Conservation (phyloP, 73 alveolate species). For the Paramecium sexaurelia region DNA sequence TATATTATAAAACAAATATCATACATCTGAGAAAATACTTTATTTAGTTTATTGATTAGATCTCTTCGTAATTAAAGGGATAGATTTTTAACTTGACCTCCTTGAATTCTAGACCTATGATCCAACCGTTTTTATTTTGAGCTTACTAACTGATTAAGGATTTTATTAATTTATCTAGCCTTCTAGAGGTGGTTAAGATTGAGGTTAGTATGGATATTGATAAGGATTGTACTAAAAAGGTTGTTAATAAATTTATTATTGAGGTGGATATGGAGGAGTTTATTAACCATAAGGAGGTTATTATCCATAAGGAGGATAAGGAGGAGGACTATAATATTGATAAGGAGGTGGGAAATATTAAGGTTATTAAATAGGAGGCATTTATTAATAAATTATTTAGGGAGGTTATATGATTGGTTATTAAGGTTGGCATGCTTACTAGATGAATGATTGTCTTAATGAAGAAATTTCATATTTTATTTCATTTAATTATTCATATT, state of each 20-base stretch:
- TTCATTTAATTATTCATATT: background rate
- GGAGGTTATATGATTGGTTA: background rate
- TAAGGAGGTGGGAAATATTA: background rate
- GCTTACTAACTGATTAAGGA: background rate
- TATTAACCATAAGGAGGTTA: background rate
- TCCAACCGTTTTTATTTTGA: background rate
- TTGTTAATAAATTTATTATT: slow-evolving; percentile 30
- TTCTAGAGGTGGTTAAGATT: slow-evolving; percentile 79
- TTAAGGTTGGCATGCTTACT: background rate
- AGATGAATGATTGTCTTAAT: slow-evolving; percentile 13
- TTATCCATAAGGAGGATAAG: slow-evolving; percentile 6
- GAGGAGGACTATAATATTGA: background rate
- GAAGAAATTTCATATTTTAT: background rate
- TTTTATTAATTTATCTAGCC: slow-evolving; percentile 69
- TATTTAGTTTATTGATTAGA: background rate
- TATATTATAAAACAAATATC: background rate
- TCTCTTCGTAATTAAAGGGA: background rate
- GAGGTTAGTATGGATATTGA: slow-evolving; percentile 85
- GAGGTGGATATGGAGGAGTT: background rate
- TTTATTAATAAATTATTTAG: background rate
- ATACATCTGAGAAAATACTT: background rate
- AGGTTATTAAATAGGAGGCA: slow-evolving; percentile 21
- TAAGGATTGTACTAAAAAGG: slow-evolving; percentile 76
- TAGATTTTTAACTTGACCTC: background rate
- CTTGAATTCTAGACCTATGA: background rate